Percentiles rank a stretch among this genome's conserved stretches.
These are phyloP conservation scores for Chenopodium formosanum DNA, from an alignment of 148 eudicot genomes.

Conservation along the genomic window DNA sequence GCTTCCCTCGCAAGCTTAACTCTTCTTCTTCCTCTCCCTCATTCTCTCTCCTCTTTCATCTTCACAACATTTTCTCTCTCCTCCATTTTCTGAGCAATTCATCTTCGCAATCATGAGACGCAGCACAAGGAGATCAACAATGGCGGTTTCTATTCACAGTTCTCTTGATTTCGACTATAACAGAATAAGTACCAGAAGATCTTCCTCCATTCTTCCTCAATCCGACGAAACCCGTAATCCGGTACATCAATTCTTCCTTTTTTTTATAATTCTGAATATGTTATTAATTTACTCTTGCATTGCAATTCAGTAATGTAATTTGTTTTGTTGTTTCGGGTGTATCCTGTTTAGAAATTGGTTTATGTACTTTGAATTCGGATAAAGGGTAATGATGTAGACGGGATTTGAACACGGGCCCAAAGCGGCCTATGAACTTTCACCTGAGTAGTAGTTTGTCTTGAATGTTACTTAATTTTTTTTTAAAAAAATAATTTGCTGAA, in stretches of 20 bases:
- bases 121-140: constrained; percentile 27
- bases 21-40: not conserved
- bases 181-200: constrained; percentile 10
- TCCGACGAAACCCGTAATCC: constrained; percentile 12
- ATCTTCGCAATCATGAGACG: constrained; percentile 16
- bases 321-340: too few species aligned
- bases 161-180: constrained; percentile 20
- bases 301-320: not conserved
- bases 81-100: not conserved
- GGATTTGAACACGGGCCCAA: not conserved
- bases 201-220: constrained; percentile 24
- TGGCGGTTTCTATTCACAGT: constrained; percentile 32
- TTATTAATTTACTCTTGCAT: not conserved
- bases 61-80: not conserved
- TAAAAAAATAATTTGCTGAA: not conserved
- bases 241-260: not conserved
- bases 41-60: not conserved
- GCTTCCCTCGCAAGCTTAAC: constrained; percentile 33
- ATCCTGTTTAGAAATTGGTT: not conserved
- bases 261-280: not conserved
- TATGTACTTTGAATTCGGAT: not conserved
- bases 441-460: too few species aligned
- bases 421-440: too few species aligned
- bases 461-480: too few species aligned
- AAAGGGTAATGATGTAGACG: not conserved